These are phyloP conservation scores for Eleusine indica DNA, from an alignment of 176 grass and related monocot species.

Conservation along the genomic window DNA sequence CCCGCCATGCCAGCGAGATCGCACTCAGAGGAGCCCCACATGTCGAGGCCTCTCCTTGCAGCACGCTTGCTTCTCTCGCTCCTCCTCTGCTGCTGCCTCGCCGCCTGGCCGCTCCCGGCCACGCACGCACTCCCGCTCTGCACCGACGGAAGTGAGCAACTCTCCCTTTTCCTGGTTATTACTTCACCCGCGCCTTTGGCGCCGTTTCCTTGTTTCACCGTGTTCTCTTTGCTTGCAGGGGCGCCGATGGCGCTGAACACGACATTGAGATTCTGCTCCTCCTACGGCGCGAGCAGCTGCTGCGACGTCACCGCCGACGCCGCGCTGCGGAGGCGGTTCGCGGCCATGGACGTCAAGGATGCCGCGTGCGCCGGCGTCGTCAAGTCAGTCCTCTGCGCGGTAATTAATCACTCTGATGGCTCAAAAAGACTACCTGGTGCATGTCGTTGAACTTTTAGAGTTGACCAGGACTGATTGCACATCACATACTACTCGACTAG, in stretches of 20 bases:
- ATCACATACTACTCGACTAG: neutral
- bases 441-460: neutral
- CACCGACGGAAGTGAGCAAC: neutral
- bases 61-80: too few relatives aligned
- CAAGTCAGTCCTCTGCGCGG: slow-evolving; percentile 80
- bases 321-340: slow-evolving; percentile 55
- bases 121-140: neutral
- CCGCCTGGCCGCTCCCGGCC: neutral
- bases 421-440: neutral
- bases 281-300: slow-evolving; percentile 45
- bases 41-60: neutral
- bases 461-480: neutral
- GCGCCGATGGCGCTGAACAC: neutral
- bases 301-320: slow-evolving; percentile 60
- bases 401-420: slow-evolving; percentile 11
- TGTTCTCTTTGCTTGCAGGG: neutral
- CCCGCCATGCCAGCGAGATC: too few relatives aligned
- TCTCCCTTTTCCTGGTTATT: neutral
- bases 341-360: slow-evolving; percentile 66
- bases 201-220: neutral
- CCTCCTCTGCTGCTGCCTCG: neutral
- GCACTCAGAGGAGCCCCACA: too few relatives aligned
- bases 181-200: neutral
- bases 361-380: slow-evolving; percentile 61
- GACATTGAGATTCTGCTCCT: neutral